Percentiles rank a stretch among this genome's conserved stretches.
Evolutionary conservation across 352 stramenopile genomes (phyloP).

Genomic region (Phytopythium montanum): DNA sequence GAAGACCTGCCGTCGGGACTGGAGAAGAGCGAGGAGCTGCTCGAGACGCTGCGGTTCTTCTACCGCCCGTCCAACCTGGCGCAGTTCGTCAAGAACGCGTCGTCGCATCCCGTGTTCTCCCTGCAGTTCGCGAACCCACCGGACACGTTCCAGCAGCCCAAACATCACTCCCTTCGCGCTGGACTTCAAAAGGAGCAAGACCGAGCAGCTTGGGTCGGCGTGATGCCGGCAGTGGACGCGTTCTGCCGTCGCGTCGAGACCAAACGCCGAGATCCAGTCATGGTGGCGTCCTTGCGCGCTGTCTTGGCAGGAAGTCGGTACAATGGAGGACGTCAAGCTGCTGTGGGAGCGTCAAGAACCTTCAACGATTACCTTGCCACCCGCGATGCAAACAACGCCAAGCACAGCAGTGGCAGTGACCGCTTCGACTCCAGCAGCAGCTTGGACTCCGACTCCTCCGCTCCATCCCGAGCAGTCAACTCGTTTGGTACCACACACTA

Average conservation of each 20-base stretch:
- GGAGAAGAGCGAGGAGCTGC: constrained; percentile 25
- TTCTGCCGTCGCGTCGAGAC: constrained; percentile 42
- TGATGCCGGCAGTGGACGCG: constrained; percentile 38
- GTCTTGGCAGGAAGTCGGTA: constrained; percentile 11
- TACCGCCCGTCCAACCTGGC: constrained; percentile 60
- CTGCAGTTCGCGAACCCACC: constrained; percentile 35
- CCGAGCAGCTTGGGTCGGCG: constrained; percentile 24
- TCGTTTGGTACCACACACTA: constrained; percentile 1
- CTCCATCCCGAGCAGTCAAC: not conserved
- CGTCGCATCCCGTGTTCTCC: constrained; percentile 49
- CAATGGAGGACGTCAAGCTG: not conserved
- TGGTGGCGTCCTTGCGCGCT: constrained; percentile 26
- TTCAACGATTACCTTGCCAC: not conserved
- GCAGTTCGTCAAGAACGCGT: constrained; percentile 45
- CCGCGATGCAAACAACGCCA: not conserved
- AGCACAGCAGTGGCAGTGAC: constrained; percentile 4
- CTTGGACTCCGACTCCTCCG: constrained; percentile 3
- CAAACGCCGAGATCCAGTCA: constrained; percentile 34
- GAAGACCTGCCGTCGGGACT: constrained; percentile 26
- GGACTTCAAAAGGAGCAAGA: constrained; percentile 29
- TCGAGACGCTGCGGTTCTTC: constrained; percentile 61
- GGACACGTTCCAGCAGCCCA: constrained; percentile 2
- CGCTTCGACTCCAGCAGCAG: constrained; percentile 4
- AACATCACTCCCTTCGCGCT: constrained; percentile 14
- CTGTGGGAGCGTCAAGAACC: not conserved